Evolutionary conservation across 1,284 basidiomycete genomes (phyloP), one percentile per base, ranked within the genome.

Genomic region (Marasmius sp.): DNA sequence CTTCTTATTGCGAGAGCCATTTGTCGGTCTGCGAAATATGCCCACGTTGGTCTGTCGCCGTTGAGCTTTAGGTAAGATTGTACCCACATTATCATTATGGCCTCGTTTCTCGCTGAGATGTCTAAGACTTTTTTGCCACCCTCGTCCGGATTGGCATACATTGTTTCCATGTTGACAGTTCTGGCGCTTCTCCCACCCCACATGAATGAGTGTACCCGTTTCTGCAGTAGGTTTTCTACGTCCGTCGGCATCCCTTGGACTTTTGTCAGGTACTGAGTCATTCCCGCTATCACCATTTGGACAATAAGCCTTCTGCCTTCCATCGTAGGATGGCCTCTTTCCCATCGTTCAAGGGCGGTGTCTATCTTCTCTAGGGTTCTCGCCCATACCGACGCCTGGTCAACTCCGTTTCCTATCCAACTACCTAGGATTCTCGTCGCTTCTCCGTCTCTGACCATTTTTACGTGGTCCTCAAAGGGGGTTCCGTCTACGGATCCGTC

Each of bases 241-340:
- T 56, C 22, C 8, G 49, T 58, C 12, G 67, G 68, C 68, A 69
- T 69, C 0, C 68, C 68, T 58, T 69, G 67, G 0, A 66, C 68
- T 56, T 65, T 66, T 1, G 67, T 52, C 0, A 67, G 64, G 60
- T 63, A 69, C 54, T 68, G 67, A 0, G 66, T 62, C 53, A 65
- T 68, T 0, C 64, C 66, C 0, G 63, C 63, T 4, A 65, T 50
- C 12, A 63, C 41, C 61, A 63, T 61, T 39, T 66, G 64, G 1
- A 67, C 49, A 0, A 68, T 67, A 2, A 62, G 62, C 0, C 56
- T 0, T 57, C 62, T 60, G 4, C 60, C 68, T 41, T 68, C 62
- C 2, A 71, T 36, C 3, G 65, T 66, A 0, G 67, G 67, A 50
- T 64, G 48, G 0, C 22, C 22, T 16, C 38, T 37, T 6, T 49